Conservation (phyloP, 2,329 filamentous ascomycete species). For the Microdochium bolleyi region DNA sequence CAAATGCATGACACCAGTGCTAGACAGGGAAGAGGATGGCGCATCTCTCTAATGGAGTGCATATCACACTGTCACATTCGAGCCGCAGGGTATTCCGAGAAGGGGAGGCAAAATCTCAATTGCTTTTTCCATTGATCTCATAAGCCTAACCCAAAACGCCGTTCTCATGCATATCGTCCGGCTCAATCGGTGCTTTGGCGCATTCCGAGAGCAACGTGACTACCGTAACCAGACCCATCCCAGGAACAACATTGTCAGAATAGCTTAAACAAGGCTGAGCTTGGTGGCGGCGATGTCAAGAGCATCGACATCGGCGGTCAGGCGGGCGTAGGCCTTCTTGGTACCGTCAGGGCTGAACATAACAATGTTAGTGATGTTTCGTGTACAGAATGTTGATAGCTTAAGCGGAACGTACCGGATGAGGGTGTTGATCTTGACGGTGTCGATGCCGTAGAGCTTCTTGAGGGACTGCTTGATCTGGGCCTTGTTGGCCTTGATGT, state of each 20-base stretch:
- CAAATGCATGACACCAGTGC: too few species aligned
- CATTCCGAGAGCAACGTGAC: conserved; percentile 12
- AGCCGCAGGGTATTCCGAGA: conserved; percentile 1
- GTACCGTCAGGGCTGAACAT: conserved; percentile 72
- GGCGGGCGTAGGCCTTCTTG: conserved; percentile 98
- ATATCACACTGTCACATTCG: background rate
- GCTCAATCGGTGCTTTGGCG: conserved; percentile 11
- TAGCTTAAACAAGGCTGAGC: conserved; percentile 86
- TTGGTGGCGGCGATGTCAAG: conserved; percentile 99
- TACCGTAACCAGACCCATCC: conserved; percentile 9
- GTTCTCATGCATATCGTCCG: conserved; percentile 20
- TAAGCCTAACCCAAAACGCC: conserved; percentile 23
- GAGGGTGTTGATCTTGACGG: conserved; percentile 98
- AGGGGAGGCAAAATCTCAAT: conserved; percentile 12
- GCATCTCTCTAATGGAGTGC: too few species aligned
- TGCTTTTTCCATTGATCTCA: conserved; percentile 22
- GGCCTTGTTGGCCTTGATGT: conserved; percentile 98
- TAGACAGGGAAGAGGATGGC: too few species aligned
- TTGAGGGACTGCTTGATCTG: conserved; percentile 98
- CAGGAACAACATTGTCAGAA: conserved; percentile 13
- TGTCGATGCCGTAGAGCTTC: conserved; percentile 99
- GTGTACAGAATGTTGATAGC: background rate
- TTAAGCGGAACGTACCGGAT: conserved; percentile 61
- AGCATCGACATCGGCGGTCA: conserved; percentile 94
- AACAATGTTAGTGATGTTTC: conserved; percentile 10